These are phyloP conservation scores for Macadamia integrifolia DNA, from an alignment of 164 flowering plant species.

Conservation along the genomic window DNA sequence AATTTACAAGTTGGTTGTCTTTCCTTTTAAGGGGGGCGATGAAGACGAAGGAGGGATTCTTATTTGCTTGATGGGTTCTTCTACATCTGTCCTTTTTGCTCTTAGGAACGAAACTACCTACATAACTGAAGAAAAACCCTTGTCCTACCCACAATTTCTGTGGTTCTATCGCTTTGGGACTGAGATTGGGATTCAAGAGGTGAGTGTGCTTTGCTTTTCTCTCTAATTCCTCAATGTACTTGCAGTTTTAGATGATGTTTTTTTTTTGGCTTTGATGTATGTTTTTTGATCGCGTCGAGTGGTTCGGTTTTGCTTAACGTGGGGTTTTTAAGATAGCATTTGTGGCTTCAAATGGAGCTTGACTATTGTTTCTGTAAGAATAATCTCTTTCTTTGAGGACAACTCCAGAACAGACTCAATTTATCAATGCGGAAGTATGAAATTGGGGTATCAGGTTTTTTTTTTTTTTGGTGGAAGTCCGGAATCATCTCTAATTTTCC, in stretches of 20 bases:
- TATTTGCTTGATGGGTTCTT: not conserved
- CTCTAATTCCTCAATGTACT: not conserved
- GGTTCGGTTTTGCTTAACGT: not conserved
- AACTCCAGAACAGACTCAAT: too few relatives aligned
- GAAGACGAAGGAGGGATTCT: constrained; percentile 16
- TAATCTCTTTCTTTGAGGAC: too few relatives aligned
- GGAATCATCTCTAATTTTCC: not conserved
- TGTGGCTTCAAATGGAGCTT: not conserved
- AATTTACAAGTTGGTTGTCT: constrained; percentile 1
- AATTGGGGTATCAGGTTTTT: not conserved
- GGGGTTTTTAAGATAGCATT: not conserved
- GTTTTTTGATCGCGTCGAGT: not conserved
- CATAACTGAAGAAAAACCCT: not conserved
- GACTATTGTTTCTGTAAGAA: too few relatives aligned
- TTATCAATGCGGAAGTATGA: too few relatives aligned
- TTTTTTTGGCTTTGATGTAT: not conserved
- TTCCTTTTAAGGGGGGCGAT: constrained; percentile 11
- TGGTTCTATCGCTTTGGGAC: not conserved
- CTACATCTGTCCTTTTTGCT: not conserved
- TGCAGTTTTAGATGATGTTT: not conserved
- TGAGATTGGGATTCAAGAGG: constrained; percentile 10
- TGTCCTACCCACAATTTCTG: not conserved
- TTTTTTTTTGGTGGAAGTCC: not conserved
- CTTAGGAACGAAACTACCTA: not conserved
- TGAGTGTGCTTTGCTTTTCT: not conserved